Evolutionary conservation across 371 early-diverging fungal genomes (phyloP).

Genomic region (Rhizopus microsporus): DNA sequence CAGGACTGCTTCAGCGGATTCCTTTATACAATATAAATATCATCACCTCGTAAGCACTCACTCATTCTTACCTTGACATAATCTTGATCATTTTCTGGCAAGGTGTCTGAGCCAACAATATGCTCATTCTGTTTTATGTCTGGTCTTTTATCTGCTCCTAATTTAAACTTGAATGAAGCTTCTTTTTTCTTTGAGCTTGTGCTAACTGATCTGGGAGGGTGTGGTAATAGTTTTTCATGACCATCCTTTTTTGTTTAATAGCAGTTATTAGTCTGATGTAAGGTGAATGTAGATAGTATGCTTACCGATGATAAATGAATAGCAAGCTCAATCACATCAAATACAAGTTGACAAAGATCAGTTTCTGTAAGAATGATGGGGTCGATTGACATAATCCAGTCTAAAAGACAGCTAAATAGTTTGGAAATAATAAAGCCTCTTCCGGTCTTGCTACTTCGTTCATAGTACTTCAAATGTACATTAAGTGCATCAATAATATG

Average conservation of each 20-base stretch:
- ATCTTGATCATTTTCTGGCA: conserved; percentile 40
- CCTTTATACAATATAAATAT: conserved; percentile 24
- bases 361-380: conserved; percentile 61
- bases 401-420: conserved; percentile 69
- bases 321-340: conserved; percentile 73
- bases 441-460: conserved; percentile 40
- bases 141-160: conserved; percentile 42
- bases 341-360: conserved; percentile 66
- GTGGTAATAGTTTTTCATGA: conserved; percentile 15
- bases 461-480: conserved; percentile 65
- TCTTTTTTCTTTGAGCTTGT: conserved; percentile 36
- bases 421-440: conserved; percentile 63
- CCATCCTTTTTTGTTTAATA: conserved; percentile 3
- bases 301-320: conserved; percentile 42
- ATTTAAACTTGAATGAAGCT: conserved; percentile 44
- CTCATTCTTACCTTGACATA: conserved; percentile 40
- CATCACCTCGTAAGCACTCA: not conserved
- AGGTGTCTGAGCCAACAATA: conserved; percentile 19
- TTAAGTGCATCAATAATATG: conserved; percentile 69
- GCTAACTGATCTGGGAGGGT: conserved; percentile 1
- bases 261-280: not conserved
- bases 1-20: conserved; percentile 55
- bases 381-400: conserved; percentile 79
- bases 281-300: not conserved
- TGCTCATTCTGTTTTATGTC: conserved; percentile 28